A percentile compares a stretch with the other conserved stretches of the same genome.
These are phyloP conservation scores for Fusarium lateritium DNA, from an alignment of 2,329 filamentous ascomycete species.

Conservation along the genomic window DNA sequence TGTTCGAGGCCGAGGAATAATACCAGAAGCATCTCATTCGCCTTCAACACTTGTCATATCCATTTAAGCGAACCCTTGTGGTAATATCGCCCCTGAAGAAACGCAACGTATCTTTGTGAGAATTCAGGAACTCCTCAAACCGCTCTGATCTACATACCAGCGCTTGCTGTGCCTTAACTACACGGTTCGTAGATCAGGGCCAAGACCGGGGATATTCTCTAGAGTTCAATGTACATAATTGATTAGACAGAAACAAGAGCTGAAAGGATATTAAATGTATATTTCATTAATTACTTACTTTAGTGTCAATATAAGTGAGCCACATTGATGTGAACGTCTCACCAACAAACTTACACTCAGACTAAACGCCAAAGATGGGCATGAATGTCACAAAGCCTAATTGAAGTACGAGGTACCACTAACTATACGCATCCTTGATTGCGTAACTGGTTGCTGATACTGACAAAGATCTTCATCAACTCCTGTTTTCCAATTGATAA, in stretches of 20 bases:
- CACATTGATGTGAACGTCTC: conserved; percentile 27
- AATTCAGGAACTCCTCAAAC: conserved; percentile 16
- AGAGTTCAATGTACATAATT: conserved; percentile 20
- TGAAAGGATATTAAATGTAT: conserved; percentile 5
- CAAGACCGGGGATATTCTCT: conserved; percentile 6
- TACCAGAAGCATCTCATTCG: conserved; percentile 11
- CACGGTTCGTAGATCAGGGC: conserved; percentile 1
- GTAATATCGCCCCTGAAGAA: conserved; percentile 18
- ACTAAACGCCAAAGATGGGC: background rate
- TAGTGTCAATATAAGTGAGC: conserved; percentile 12
- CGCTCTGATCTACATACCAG: conserved; percentile 37
- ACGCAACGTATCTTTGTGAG: conserved; percentile 14
- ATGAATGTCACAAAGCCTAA: conserved; percentile 26
- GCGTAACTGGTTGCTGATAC: conserved; percentile 10
- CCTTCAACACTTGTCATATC: conserved; percentile 1
- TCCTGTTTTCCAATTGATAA: conserved; percentile 17
- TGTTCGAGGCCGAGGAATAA: conserved; percentile 11
- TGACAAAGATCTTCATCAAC: conserved; percentile 16
- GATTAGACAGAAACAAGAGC: background rate
- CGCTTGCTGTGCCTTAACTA: conserved; percentile 1
- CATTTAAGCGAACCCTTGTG: conserved; percentile 6
- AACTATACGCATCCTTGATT: conserved; percentile 5
- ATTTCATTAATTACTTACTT: conserved; percentile 5
- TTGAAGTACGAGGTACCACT: background rate
- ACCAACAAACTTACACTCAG: conserved; percentile 22